Evolutionary conservation across 768 basidiomycete species (phyloP).

Genomic region (Neoboletus magnificus): DNA sequence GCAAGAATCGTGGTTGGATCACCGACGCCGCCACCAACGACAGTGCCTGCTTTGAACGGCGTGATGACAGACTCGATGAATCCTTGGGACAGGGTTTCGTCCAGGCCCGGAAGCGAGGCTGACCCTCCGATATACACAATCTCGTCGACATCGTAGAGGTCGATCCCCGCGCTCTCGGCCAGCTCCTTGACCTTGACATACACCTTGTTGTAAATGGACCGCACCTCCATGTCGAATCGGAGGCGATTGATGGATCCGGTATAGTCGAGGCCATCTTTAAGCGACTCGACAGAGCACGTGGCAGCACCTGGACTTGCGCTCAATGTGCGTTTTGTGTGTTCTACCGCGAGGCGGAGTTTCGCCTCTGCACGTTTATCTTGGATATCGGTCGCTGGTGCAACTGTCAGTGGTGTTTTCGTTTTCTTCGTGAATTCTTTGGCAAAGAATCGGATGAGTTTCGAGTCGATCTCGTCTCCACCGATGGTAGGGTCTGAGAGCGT

Average conservation of each 20-base stretch:
- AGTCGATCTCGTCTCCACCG: conserved; percentile 74
- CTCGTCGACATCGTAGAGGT: conserved; percentile 70
- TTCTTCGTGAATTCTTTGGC: conserved; percentile 97
- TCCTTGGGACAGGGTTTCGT: conserved; percentile 51
- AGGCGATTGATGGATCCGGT: conserved; percentile 64
- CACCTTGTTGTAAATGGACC: conserved; percentile 58
- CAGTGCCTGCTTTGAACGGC: conserved; percentile 63
- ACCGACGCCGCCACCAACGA: conserved; percentile 68
- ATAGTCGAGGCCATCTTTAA: conserved; percentile 92
- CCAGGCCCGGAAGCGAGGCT: conserved; percentile 69
- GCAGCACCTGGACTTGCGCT: conserved; percentile 85
- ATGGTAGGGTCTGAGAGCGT: conserved; percentile 43
- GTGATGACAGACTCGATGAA: conserved; percentile 62
- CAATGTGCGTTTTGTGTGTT: conserved; percentile 92
- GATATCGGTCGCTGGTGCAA: conserved; percentile 55
- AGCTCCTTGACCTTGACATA: conserved; percentile 49
- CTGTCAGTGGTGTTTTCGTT: conserved; percentile 69
- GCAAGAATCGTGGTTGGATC: conserved; percentile 79
- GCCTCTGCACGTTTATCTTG: conserved; percentile 83
- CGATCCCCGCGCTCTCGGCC: conserved; percentile 49
- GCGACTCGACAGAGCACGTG: conserved; percentile 87
- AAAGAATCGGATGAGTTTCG: conserved; percentile 85
- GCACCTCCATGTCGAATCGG: conserved; percentile 58
- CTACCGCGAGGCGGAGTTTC: conserved; percentile 89
- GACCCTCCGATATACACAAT: conserved; percentile 80